Conservation (phyloP, 2,329 filamentous ascomycete species). For the Dothiorella sarmentorum region DNA sequence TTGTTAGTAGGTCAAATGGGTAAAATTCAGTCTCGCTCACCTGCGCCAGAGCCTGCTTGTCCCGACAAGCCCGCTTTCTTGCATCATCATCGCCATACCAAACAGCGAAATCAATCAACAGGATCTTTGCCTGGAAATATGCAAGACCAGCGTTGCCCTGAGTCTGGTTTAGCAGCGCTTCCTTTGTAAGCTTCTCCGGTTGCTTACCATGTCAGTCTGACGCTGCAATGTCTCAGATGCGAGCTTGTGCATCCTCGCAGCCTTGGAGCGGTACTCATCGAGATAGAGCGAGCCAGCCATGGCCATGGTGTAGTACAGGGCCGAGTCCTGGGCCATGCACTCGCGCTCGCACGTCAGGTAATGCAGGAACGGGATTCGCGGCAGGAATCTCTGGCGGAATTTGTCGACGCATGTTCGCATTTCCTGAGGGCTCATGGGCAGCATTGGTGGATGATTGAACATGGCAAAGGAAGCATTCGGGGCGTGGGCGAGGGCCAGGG, state of each 20-base stretch:
- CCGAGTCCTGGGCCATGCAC: slow-evolving; percentile 1
- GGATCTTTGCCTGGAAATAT: slow-evolving; percentile 1
- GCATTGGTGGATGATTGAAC: neutral
- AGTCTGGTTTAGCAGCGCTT: neutral
- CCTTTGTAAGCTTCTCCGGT: neutral
- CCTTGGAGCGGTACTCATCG: slow-evolving; percentile 11
- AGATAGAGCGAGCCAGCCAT: slow-evolving; percentile 13
- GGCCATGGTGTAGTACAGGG: slow-evolving; percentile 13
- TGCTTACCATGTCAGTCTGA: neutral
- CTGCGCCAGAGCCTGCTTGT: neutral
- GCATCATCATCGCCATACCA: slow-evolving; percentile 12
- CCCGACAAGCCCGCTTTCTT: slow-evolving; percentile 1
- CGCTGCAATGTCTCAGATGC: neutral
- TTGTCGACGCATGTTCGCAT: slow-evolving; percentile 9
- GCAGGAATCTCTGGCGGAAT: slow-evolving; percentile 5
- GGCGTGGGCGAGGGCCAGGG: slow-evolving; percentile 12
- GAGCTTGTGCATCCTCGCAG: slow-evolving; percentile 5
- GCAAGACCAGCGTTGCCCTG: neutral
- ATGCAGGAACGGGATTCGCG: slow-evolving; percentile 12
- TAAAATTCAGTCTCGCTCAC: neutral
- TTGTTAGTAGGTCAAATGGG: neutral
- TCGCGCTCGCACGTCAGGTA: slow-evolving; percentile 10
- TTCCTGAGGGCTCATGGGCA: slow-evolving; percentile 4
- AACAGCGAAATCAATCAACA: slow-evolving; percentile 13
- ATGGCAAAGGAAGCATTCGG: slow-evolving; percentile 10